Percentiles rank a stretch among this genome's conserved stretches.
phyloP scores from a whole-genome alignment of 768 basidiomycete genomes.

The Collybia sp. region DNA sequence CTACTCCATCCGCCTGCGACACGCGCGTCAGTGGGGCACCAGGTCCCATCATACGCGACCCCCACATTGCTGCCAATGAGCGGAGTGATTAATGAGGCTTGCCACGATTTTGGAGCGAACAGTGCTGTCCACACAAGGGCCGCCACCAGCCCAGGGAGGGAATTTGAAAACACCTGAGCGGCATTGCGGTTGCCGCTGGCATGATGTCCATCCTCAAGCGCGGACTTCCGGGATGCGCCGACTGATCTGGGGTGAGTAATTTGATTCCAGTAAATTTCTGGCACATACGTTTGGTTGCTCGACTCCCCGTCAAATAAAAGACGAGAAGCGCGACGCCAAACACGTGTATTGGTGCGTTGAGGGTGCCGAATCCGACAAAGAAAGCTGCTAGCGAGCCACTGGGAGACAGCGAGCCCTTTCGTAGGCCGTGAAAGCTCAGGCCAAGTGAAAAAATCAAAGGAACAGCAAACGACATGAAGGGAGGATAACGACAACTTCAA shows the following conservation, averaged over 20 bases:
- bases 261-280: not conserved
- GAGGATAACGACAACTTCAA: no score
- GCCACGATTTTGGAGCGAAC: constrained; percentile 42
- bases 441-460: constrained; percentile 45
- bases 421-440: constrained; percentile 65
- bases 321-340: constrained; percentile 66
- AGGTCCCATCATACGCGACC: constrained; percentile 33
- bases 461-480: constrained; percentile 18
- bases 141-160: constrained; percentile 57
- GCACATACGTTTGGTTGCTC: constrained; percentile 74
- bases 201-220: constrained; percentile 75
- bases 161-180: constrained; percentile 83
- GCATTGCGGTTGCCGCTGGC: constrained; percentile 69
- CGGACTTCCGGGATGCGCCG: constrained; percentile 69
- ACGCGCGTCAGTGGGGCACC: constrained; percentile 57
- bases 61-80: constrained; percentile 19
- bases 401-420: constrained; percentile 69
- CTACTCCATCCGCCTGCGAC: constrained; percentile 53
- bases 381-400: constrained; percentile 78
- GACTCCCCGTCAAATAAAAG: constrained; percentile 77
- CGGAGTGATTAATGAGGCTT: constrained; percentile 22
- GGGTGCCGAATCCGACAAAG: constrained; percentile 65
- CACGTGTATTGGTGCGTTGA: constrained; percentile 61
- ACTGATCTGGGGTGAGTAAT: constrained; percentile 28
- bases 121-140: constrained; percentile 58